Base-by-base conservation (phyloP, 805 yeast species). In the Suhomyces prunicola region DNA sequence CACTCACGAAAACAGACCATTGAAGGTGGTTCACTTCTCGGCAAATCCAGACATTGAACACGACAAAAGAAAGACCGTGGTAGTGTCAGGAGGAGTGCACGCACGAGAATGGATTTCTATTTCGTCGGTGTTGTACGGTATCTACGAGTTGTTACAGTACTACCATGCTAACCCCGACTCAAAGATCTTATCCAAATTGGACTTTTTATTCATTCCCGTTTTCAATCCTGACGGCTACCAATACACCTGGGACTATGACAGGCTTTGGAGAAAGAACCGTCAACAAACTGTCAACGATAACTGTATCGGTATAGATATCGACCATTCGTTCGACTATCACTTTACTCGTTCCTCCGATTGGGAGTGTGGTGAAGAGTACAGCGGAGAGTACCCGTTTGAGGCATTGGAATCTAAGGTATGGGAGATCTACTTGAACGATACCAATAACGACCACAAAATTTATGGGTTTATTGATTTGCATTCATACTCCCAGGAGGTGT, bases 211-310 rank as follows among this genome's bases (percentile, higher is more conserved):
- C 57, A 77, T 90, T 29, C 97, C 97, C 0, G 88, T 90, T 10
- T 80, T 85, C 68, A 91, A 91, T 63, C 97, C 97, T 1, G 97
- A 91, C 69, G 97, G 97, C 0, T 91, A 91, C 66, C 88, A 77
- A 12, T 87, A 87, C 66, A 77, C 96, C 2, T 91, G 97, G 97
- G 77, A 75, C 2, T 63, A 71, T 26, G 96, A 91, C 65, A 74
- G 97, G 52, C 72, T 91, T 54, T 91, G 97, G 97, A 74, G 94
- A 46, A 91, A 91, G 63, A 91, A 90, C 68, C 78, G 96, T 55
- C 97, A 91, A 69, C 82, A 83, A 50, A 86, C 94, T 0, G 54
- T 53, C 9, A 80, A 76, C 48, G 83, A 87, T 7, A 69, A 78
- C 44, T 91, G 97, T 67, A 74, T 78, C 47, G 97, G 97, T 8